Evolutionary conservation across 202 grass and related monocot species (phyloP).

Genomic region (Bolboschoenoplectus hybrid): DNA sequence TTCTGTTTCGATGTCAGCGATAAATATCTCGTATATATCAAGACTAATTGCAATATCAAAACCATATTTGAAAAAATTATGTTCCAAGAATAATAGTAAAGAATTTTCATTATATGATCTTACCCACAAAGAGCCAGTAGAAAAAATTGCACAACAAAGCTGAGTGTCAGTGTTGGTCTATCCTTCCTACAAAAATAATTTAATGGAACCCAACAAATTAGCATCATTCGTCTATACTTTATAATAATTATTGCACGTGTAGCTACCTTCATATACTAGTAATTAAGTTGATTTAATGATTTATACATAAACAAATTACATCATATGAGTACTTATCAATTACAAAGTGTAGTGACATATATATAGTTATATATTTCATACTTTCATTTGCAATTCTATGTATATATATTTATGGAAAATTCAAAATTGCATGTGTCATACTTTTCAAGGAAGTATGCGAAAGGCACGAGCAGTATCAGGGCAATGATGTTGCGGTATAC

Average conservation of each 20-base stretch:
- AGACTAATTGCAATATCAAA: not conserved
- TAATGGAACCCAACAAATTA: not conserved
- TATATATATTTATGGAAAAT: not conserved
- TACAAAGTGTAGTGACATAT: not conserved
- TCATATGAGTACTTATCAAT: not conserved
- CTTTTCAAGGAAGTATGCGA: slow-evolving; percentile 97
- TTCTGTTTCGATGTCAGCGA: slow-evolving; percentile 45
- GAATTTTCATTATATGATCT: not conserved
- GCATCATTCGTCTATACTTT: not conserved
- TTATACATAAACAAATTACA: slow-evolving; percentile 22
- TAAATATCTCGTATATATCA: slow-evolving; percentile 26
- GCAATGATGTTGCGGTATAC: slow-evolving; percentile 97
- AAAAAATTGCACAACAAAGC: slow-evolving; percentile 84
- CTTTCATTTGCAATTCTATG: not conserved
- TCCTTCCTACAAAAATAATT: slow-evolving; percentile 66
- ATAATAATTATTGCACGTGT: not conserved
- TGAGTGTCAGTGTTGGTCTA: slow-evolving; percentile 62
- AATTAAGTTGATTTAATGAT: not conserved
- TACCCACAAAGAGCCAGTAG: slow-evolving; percentile 92
- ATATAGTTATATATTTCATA: not conserved
- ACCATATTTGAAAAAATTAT: slow-evolving; percentile 1
- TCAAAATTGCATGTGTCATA: slow-evolving; percentile 7
- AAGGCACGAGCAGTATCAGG: slow-evolving; percentile 77
- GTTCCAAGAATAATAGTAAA: not conserved
- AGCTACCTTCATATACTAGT: not conserved